Percentiles rank a stretch among this genome's conserved stretches.
Evolutionary conservation across 2,329 filamentous ascomycete species (phyloP).

Genomic region (Paecilomyces formosus): DNA sequence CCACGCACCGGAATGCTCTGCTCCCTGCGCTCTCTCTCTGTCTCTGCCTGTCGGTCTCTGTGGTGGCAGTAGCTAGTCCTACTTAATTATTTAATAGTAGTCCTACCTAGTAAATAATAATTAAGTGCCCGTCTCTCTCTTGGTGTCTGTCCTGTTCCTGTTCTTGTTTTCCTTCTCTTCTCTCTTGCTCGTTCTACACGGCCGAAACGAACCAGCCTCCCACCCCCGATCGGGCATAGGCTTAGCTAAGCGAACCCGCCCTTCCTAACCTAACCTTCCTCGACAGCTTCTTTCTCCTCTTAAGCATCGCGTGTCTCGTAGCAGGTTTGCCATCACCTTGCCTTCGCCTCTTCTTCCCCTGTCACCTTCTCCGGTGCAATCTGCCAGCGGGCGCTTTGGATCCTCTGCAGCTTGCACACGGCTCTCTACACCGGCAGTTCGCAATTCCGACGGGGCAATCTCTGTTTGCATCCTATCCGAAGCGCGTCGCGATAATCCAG

Average conservation of each 20-base stretch:
- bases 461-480: neutral
- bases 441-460: neutral
- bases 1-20: neutral
- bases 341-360: neutral
- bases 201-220: neutral
- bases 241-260: slow-evolving; percentile 1
- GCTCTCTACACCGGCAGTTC: neutral
- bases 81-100: too few species aligned
- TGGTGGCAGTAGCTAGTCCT: too few species aligned
- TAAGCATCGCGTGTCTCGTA: slow-evolving; percentile 1
- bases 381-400: neutral
- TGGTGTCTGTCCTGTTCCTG: neutral
- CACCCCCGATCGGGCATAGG: neutral
- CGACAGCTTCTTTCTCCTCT: slow-evolving; percentile 2
- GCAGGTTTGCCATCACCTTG: slow-evolving; percentile 2
- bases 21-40: neutral
- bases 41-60: neutral
- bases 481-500: neutral
- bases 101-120: too few species aligned
- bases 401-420: neutral
- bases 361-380: neutral
- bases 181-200: neutral
- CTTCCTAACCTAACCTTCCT: slow-evolving; percentile 3
- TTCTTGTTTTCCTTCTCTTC: neutral
- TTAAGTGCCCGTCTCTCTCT: neutral